These are phyloP conservation scores for Acorus gramineus DNA, from an alignment of 106 monocot genomes.

Conservation along the genomic window DNA sequence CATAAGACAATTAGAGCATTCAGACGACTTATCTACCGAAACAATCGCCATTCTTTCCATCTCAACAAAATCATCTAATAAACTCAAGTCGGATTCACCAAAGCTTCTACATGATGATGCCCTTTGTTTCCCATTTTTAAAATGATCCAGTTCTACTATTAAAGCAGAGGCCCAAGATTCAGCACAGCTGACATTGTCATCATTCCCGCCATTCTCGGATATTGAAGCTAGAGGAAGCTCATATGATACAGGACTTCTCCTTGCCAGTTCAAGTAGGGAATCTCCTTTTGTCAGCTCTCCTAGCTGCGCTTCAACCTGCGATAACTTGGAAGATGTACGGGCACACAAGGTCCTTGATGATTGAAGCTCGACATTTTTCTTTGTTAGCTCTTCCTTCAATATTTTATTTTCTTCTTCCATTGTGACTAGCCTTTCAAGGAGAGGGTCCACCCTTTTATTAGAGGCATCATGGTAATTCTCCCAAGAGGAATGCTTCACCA, in stretches of 20 bases:
- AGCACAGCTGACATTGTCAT: constrained; percentile 42
- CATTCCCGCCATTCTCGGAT: constrained; percentile 21
- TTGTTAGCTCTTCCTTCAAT: constrained; percentile 43
- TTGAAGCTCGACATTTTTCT: constrained; percentile 43
- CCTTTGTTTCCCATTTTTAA: constrained; percentile 31
- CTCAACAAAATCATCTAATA: constrained; percentile 73
- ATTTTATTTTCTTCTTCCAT: constrained; percentile 63
- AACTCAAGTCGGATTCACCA: constrained; percentile 39
- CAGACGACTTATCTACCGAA: constrained; percentile 20
- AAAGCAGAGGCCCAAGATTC: constrained; percentile 72
- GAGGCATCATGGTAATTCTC: constrained; percentile 16
- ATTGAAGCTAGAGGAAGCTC: constrained; percentile 29
- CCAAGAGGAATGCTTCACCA: not conserved
- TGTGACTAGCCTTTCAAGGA: constrained; percentile 32
- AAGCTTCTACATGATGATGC: constrained; percentile 20
- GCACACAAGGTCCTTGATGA: constrained; percentile 34
- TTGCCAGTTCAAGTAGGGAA: constrained; percentile 10
- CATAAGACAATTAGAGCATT: constrained; percentile 3
- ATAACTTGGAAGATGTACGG: constrained; percentile 35
- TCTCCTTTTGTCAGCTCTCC: constrained; percentile 25
- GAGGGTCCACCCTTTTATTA: constrained; percentile 18
- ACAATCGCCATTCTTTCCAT: constrained; percentile 47
- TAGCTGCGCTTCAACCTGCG: constrained; percentile 37
- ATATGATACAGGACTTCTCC: constrained; percentile 10
- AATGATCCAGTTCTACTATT: constrained; percentile 55